These are phyloP conservation scores for Hypoxylon sp. DNA, from an alignment of 2,329 filamentous ascomycete species.

Conservation along the genomic window DNA sequence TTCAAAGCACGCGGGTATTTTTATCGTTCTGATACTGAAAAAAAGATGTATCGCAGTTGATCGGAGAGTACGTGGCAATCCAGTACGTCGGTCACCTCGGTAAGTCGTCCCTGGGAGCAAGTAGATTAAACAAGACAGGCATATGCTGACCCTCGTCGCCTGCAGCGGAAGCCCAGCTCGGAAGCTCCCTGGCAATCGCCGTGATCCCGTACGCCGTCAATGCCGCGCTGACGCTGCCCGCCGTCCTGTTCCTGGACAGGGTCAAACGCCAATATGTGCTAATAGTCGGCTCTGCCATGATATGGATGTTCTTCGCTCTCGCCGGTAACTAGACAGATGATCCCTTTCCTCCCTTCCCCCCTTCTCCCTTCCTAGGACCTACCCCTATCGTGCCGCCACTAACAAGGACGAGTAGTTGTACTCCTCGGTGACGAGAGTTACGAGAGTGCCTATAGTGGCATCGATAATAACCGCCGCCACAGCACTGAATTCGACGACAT, in stretches of 20 bases:
- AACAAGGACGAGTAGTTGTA: too few relatives aligned
- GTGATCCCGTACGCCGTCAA: conserved; percentile 72
- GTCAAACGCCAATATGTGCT: conserved; percentile 65
- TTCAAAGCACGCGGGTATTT: not conserved
- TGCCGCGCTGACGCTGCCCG: conserved; percentile 65
- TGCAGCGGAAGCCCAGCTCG: conserved; percentile 61
- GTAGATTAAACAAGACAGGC: too few relatives aligned
- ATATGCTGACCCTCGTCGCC: not conserved
- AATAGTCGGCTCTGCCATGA: conserved; percentile 65
- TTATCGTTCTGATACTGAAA: not conserved
- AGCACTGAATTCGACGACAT: too few relatives aligned
- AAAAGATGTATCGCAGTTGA: conserved; percentile 23
- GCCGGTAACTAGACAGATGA: too few relatives aligned
- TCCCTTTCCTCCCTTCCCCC: too few relatives aligned
- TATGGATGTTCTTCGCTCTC: conserved; percentile 69
- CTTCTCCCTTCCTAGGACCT: not conserved
- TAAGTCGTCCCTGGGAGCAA: not conserved
- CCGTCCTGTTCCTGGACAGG: conserved; percentile 66
- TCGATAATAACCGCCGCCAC: too few relatives aligned
- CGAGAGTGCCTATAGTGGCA: too few relatives aligned
- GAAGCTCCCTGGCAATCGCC: conserved; percentile 64
- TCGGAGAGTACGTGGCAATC: conserved; percentile 68
- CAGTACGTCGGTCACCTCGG: conserved; percentile 67
- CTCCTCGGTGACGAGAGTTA: too few relatives aligned
- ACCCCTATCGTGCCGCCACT: too few relatives aligned